Percentiles rank a stretch among this genome's conserved stretches.
These are phyloP conservation scores for Macrocybe gigantea DNA, from an alignment of 768 basidiomycete species.

Conservation along the genomic window DNA sequence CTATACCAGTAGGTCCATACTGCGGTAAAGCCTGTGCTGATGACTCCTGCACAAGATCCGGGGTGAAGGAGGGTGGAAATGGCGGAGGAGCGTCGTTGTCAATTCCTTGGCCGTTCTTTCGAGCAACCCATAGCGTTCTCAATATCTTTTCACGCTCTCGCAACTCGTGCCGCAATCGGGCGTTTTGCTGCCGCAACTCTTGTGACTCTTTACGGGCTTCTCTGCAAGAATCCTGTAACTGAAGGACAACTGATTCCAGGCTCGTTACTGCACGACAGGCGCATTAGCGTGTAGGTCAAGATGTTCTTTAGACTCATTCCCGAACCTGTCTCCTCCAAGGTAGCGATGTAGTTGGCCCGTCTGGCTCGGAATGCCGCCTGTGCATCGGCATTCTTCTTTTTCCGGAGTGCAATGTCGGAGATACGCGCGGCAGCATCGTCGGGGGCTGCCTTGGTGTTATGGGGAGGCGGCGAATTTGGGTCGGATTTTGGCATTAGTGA, in stretches of 20 bases:
- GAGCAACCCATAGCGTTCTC: constrained; percentile 62
- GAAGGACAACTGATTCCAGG: constrained; percentile 77
- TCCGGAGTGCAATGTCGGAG: constrained; percentile 67
- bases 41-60: constrained; percentile 13
- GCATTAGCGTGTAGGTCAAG: constrained; percentile 6
- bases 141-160: constrained; percentile 73
- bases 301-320: constrained; percentile 8
- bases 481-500: constrained; percentile 36
- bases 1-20: constrained; percentile 30
- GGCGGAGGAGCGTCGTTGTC: constrained; percentile 49
- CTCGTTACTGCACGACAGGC: constrained; percentile 53
- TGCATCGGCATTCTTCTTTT: constrained; percentile 88
- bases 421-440: constrained; percentile 36
- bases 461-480: constrained; percentile 22
- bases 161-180: constrained; percentile 54
- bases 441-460: constrained; percentile 25
- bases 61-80: constrained; percentile 38
- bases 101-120: constrained; percentile 47
- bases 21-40: constrained; percentile 12
- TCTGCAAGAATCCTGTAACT: constrained; percentile 76
- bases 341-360: constrained; percentile 82
- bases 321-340: constrained; percentile 74
- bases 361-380: constrained; percentile 81
- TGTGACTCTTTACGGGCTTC: constrained; percentile 55
- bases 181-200: constrained; percentile 63